phyloP scores from a whole-genome alignment of 768 basidiomycete species.

The Hygrocybe coccinea region DNA sequence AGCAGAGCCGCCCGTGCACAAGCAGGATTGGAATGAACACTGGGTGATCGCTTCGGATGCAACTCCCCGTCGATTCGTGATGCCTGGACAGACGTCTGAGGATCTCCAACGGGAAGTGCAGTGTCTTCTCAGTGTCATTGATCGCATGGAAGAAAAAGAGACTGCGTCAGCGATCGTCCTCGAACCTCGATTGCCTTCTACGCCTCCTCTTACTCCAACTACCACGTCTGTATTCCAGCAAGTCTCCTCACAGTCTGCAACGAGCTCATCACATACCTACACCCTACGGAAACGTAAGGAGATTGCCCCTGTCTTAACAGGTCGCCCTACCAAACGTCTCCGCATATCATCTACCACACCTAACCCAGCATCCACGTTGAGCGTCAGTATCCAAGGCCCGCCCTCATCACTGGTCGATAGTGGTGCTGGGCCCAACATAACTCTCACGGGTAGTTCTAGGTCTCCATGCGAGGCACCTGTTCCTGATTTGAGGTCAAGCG shows the following conservation, averaged over 20 bases:
- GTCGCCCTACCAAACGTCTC: neutral
- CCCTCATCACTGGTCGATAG: neutral
- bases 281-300: conserved; percentile 1
- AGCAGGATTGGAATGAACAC: conserved; percentile 2
- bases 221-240: neutral
- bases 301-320: neutral
- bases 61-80: conserved; percentile 15
- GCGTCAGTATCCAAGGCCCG: neutral
- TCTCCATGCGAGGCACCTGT: neutral
- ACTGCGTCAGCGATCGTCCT: neutral
- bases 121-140: conserved; percentile 9
- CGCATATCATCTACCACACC: neutral
- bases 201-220: conserved; percentile 5
- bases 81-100: conserved; percentile 17
- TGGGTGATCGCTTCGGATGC: neutral
- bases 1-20: conserved; percentile 2
- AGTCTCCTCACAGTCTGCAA: neutral
- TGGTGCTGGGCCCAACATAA: neutral
- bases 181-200: neutral
- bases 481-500: neutral
- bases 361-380: too few relatives aligned
- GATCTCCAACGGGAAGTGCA: conserved; percentile 12
- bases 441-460: neutral
- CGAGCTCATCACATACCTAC: neutral
- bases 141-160: neutral